Conservation (phyloP, 192 early-diverging fungal genomes). For the Coemansia brasiliensis region DNA sequence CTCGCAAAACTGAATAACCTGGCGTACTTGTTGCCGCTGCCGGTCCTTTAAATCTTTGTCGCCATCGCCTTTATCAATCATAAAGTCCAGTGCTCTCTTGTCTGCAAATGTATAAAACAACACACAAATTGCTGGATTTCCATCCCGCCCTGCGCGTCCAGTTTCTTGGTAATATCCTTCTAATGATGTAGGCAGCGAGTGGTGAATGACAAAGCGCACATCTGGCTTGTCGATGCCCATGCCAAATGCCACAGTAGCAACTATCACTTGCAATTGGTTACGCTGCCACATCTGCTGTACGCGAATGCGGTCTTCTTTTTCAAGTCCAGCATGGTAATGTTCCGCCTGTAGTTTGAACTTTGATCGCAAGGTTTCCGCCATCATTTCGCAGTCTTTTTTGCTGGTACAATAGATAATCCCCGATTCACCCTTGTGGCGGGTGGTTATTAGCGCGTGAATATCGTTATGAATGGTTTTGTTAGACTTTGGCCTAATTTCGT, state of each 20-base stretch:
- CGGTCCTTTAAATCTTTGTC: constrained; percentile 79
- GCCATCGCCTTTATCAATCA: constrained; percentile 86
- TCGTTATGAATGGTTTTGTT: constrained; percentile 61
- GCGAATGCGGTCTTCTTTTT: constrained; percentile 69
- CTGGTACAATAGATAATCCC: constrained; percentile 95
- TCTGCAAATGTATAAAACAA: constrained; percentile 80
- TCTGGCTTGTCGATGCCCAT: constrained; percentile 98
- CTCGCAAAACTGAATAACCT: constrained; percentile 80
- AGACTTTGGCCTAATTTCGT: constrained; percentile 68
- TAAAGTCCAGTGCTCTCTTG: constrained; percentile 66
- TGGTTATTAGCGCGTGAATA: constrained; percentile 70
- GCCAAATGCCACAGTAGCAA: constrained; percentile 96
- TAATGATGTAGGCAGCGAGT: constrained; percentile 81
- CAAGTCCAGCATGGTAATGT: constrained; percentile 89
- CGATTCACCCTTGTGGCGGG: constrained; percentile 61
- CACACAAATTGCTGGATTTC: constrained; percentile 77
- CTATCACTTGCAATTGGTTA: constrained; percentile 76
- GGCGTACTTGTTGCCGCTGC: constrained; percentile 61
- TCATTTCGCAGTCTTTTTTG: constrained; percentile 75
- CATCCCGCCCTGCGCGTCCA: constrained; percentile 93
- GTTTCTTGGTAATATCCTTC: constrained; percentile 99
- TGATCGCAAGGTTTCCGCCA: constrained; percentile 68
- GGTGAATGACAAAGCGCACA: constrained; percentile 94
- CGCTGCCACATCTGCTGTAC: constrained; percentile 85
- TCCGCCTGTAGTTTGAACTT: constrained; percentile 61